Evolutionary conservation across 306 rosid genomes (phyloP).

Genomic region (Glycine soja): DNA sequence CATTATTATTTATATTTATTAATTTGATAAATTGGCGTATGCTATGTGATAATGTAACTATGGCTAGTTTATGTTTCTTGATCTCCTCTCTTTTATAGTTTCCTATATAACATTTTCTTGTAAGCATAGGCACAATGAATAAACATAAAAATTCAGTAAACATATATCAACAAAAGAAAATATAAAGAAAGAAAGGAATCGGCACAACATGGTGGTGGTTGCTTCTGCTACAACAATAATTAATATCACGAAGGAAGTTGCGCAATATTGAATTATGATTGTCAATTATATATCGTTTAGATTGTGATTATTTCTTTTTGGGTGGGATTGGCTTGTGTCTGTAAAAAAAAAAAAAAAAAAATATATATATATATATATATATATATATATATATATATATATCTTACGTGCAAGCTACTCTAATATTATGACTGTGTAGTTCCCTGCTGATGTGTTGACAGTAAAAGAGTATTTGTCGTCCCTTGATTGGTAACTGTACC

Average conservation of each 20-base stretch:
- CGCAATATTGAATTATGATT: conserved; percentile 18
- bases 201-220: background rate
- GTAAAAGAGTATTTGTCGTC: background rate
- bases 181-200: background rate
- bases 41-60: background rate
- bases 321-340: background rate
- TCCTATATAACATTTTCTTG: background rate
- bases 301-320: conserved; percentile 15
- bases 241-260: conserved; percentile 4
- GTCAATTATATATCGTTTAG: conserved; percentile 10
- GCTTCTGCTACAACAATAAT: background rate
- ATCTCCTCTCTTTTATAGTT: background rate
- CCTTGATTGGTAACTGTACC: background rate
- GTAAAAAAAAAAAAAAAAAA: background rate
- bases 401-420: conserved; percentile 31
- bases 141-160: background rate
- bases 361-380: too few relatives aligned
- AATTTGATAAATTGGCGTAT: background rate
- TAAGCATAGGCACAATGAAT: background rate
- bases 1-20: too few relatives aligned
- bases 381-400: background rate
- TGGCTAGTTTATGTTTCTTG: background rate
- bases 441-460: background rate
- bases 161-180: background rate
- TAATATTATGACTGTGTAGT: conserved; percentile 1